Evolutionary conservation across 2,329 filamentous ascomycete genomes (phyloP), one percentile per base, ranked within the genome.

Genomic region (Ophiostoma australiae): DNA sequence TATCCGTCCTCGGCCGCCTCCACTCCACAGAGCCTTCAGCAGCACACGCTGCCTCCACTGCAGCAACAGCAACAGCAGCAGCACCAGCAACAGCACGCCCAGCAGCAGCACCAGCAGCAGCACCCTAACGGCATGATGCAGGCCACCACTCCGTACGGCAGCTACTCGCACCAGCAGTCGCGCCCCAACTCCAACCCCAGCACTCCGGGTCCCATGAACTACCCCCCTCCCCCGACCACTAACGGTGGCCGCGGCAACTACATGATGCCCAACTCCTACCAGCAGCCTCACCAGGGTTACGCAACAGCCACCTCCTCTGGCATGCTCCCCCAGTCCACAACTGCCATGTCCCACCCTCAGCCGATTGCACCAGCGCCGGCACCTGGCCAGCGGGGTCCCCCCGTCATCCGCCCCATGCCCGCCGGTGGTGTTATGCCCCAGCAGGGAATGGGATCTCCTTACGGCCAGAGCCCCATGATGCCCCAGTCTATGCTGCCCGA

Each of bases 361-460:
- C 88, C 90, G 44, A 91, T 93, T 77, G 91, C 91, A 63, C 90
- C 91, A 20, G 91, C 91, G 61, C 90, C 90, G 61, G 82, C 81
- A 68, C 81, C 79, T 72, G 87, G 81, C 77, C 82, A 83, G 63
- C 84, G 86, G 58, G 84, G 86, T 52, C 82, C 82, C 27, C 87
- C 87, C 72, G 84, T 88, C 15, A 79, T 91, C 75, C 87, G 89
- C 70, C 89, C 89, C n/a, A 89, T 92, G 85, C 90, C 90, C 17
- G 86, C 89, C 1, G 87, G 87, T 75, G 89, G 87, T 67, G 82
- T 89, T 72, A 87, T 87, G 81, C 83, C 84, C 35, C 86, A 88
- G 78, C 81, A 83, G 10, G 84, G 84, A 52, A 82, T 89, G 76
- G 80, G 80, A 23, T 87, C 86, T 48, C 86, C 89, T 7, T 91